These are phyloP conservation scores for Curvularia sp. DNA, from an alignment of 2,329 filamentous ascomycete species.

Conservation along the genomic window DNA sequence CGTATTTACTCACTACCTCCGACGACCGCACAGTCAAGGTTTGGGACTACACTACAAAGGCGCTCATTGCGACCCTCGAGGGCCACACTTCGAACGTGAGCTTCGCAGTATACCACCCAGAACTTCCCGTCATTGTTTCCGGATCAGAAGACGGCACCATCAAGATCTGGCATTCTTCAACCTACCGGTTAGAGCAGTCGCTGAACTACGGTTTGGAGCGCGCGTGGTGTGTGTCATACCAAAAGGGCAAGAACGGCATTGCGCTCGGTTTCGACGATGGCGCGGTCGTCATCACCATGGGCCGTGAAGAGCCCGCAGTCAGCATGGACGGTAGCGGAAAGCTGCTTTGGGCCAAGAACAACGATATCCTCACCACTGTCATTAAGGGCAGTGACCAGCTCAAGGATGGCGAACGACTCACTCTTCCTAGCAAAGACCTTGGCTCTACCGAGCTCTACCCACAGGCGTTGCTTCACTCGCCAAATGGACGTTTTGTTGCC, in stretches of 20 bases:
- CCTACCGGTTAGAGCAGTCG: conserved; percentile 93
- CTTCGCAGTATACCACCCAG: conserved; percentile 96
- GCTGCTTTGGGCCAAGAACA: conserved; percentile 93
- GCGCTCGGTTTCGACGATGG: conserved; percentile 98
- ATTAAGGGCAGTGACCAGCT: conserved; percentile 90
- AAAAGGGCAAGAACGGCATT: conserved; percentile 91
- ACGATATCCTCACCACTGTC: conserved; percentile 91
- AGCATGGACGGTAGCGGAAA: conserved; percentile 98
- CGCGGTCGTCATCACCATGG: conserved; percentile 96
- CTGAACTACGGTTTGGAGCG: conserved; percentile 94
- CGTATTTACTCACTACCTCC: conserved; percentile 92
- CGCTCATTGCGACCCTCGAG: conserved; percentile 92
- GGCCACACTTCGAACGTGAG: conserved; percentile 98
- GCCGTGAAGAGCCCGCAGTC: conserved; percentile 93
- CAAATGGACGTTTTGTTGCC: conserved; percentile 88
- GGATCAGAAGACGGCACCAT: conserved; percentile 97
- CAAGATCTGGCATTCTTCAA: conserved; percentile 98
- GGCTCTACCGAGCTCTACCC: conserved; percentile 97
- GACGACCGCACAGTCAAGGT: conserved; percentile 97
- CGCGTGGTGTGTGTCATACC: conserved; percentile 97
- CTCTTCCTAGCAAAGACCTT: conserved; percentile 89
- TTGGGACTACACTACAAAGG: conserved; percentile 99
- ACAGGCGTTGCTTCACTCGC: conserved; percentile 92
- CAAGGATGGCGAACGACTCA: conserved; percentile 89
- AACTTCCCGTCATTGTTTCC: conserved; percentile 95